A percentile compares a stretch with the other conserved stretches of the same genome.
Conservation (phyloP, 805 yeast species). For the Sugiyamaella chiloensis region DNA sequence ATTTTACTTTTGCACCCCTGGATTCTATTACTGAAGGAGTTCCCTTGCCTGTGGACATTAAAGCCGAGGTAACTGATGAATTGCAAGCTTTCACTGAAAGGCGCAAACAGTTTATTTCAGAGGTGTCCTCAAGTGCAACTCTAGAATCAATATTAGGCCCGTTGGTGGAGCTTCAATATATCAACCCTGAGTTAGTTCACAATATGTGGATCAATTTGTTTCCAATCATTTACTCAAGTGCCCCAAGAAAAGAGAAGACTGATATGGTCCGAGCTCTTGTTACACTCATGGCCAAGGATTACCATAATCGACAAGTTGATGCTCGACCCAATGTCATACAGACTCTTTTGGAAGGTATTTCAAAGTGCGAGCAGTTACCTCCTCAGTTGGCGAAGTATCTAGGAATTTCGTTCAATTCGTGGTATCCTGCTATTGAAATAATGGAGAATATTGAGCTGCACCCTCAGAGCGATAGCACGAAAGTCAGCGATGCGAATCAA, state of each 20-base stretch:
- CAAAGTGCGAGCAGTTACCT: constrained; percentile 77
- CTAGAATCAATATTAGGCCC: constrained; percentile 67
- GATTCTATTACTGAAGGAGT: constrained; percentile 16
- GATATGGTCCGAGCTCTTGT: constrained; percentile 83
- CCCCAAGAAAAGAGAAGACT: constrained; percentile 74
- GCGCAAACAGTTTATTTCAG: constrained; percentile 32
- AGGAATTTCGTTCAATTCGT: constrained; percentile 81
- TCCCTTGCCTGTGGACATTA: not conserved
- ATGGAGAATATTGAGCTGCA: constrained; percentile 65
- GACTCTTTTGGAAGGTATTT: constrained; percentile 78
- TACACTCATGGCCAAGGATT: constrained; percentile 79
- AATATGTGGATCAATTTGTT: constrained; percentile 80
- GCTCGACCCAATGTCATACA: constrained; percentile 83
- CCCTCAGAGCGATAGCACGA: constrained; percentile 63
- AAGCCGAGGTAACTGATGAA: constrained; percentile 9
- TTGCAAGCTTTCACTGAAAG: constrained; percentile 25
- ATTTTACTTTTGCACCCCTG: constrained; percentile 38
- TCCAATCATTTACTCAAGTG: constrained; percentile 72
- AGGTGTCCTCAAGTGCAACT: constrained; percentile 38
- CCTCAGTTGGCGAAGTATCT: constrained; percentile 90
- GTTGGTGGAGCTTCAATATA: constrained; percentile 74
- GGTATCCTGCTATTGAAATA: constrained; percentile 86
- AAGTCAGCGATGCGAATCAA: constrained; percentile 77
- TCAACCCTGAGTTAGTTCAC: constrained; percentile 74
- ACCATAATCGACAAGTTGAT: constrained; percentile 86